phyloP scores from a whole-genome alignment of 2,329 filamentous ascomycete species.

The Massarina eburnea region DNA sequence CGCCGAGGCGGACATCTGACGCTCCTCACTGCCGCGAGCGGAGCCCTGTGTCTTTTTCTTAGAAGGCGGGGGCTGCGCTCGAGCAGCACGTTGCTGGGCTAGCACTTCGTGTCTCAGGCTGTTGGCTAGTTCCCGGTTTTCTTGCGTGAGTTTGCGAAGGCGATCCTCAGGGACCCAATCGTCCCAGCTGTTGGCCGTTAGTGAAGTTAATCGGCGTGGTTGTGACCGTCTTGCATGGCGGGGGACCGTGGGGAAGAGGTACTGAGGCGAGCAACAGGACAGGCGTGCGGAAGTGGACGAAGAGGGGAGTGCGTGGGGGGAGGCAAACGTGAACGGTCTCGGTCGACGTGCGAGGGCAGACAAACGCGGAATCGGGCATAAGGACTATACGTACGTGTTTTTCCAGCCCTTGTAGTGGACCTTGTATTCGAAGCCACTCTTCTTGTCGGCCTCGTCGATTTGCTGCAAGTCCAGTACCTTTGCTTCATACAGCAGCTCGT shows the following conservation, averaged over 20 bases:
- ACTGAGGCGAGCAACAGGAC: not conserved
- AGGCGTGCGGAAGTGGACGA: conserved; percentile 15
- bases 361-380: conserved; percentile 7
- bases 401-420: conserved; percentile 99
- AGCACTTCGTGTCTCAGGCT: conserved; percentile 72
- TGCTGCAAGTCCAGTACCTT: conserved; percentile 82
- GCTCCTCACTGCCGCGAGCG: conserved; percentile 75
- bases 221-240: not conserved
- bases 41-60: conserved; percentile 64
- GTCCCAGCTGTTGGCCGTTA: conserved; percentile 70
- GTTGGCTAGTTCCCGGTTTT: conserved; percentile 86
- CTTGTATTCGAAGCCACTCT: conserved; percentile 79
- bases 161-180: conserved; percentile 96
- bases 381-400: conserved; percentile 68
- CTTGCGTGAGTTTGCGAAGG: conserved; percentile 89
- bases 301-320: conserved; percentile 9
- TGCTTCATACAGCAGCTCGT: conserved; percentile 95
- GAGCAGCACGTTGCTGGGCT: conserved; percentile 53
- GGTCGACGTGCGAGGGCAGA: not conserved
- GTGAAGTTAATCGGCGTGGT: not conserved
- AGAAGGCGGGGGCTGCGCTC: conserved; percentile 46
- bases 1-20: conserved; percentile 61
- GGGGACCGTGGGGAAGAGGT: not conserved
- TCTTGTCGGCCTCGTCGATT: conserved; percentile 65
- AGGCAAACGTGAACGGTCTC: conserved; percentile 14